These are phyloP conservation scores for Maudiozyma barnettii DNA, from an alignment of 805 yeast genomes.

Conservation along the genomic window DNA sequence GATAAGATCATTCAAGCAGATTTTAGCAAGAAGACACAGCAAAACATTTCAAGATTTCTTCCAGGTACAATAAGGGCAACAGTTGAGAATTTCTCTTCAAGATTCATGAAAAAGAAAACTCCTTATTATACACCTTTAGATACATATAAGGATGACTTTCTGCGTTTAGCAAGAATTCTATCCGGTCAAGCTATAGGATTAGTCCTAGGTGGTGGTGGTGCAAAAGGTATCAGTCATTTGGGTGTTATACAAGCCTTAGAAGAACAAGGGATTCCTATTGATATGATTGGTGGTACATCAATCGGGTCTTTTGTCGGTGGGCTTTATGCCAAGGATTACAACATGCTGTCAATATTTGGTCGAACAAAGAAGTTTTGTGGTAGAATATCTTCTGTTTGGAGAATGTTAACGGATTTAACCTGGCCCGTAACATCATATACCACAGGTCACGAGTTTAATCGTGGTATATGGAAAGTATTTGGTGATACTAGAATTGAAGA, in stretches of 20 bases:
- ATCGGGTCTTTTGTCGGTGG: conserved; percentile 97
- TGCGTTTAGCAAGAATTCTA: conserved; percentile 77
- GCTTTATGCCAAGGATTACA: conserved; percentile 84
- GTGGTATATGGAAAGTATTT: conserved; percentile 95
- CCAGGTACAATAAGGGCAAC: conserved; percentile 30
- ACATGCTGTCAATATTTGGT: conserved; percentile 83
- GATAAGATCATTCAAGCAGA: conserved; percentile 26
- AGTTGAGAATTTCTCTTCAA: conserved; percentile 31
- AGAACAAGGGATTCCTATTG: conserved; percentile 88
- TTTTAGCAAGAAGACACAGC: conserved; percentile 25
- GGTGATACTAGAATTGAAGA: conserved; percentile 92
- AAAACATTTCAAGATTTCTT: conserved; percentile 23
- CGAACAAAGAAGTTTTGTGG: conserved; percentile 79
- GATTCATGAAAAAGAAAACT: conserved; percentile 20
- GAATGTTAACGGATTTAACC: conserved; percentile 74
- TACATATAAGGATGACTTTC: conserved; percentile 76
- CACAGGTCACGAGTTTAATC: conserved; percentile 93
- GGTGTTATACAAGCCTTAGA: conserved; percentile 89
- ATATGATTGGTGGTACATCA: conserved; percentile 91
- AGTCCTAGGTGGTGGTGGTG: conserved; percentile 97
- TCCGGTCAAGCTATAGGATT: conserved; percentile 92
- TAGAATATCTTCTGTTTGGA: conserved; percentile 77
- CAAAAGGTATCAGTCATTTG: conserved; percentile 85
- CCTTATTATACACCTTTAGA: conserved; percentile 25
- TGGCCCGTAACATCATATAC: conserved; percentile 91